Percentiles rank a stretch among this genome's conserved stretches.
These are phyloP conservation scores for Ceratocystis huliohia DNA, from an alignment of 2,329 filamentous ascomycete genomes.

Conservation along the genomic window DNA sequence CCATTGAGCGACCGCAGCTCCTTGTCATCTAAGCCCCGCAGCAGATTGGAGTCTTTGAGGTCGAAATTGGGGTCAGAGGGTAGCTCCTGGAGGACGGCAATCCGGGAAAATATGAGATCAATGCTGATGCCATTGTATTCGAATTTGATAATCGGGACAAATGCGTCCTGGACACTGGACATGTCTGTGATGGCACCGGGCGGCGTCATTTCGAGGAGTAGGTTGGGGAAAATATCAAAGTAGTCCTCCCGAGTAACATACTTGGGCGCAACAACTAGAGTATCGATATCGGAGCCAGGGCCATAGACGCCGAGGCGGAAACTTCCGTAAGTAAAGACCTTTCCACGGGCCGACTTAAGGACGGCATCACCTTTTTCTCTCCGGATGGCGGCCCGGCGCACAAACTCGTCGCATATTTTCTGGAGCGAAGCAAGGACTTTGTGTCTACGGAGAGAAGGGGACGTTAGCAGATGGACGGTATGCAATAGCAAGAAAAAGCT, in stretches of 20 bases:
- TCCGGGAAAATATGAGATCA: constrained; percentile 78
- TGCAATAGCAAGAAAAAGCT: too few species aligned
- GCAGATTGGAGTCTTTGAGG: constrained; percentile 68
- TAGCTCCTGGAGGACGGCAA: constrained; percentile 57
- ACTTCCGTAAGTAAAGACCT: constrained; percentile 92
- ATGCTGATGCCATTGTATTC: constrained; percentile 85
- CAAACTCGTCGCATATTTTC: constrained; percentile 71
- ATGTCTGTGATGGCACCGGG: constrained; percentile 72
- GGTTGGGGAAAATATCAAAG: constrained; percentile 73
- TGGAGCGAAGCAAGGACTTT: constrained; percentile 66
- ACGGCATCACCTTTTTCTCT: constrained; percentile 54
- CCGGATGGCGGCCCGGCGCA: constrained; percentile 56
- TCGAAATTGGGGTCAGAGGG: constrained; percentile 54
- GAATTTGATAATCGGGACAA: constrained; percentile 95
- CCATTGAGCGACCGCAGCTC: constrained; percentile 87
- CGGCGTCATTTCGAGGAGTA: constrained; percentile 64
- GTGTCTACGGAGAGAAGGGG: constrained; percentile 36
- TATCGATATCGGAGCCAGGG: constrained; percentile 95
- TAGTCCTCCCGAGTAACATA: constrained; percentile 84
- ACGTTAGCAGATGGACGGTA: not conserved
- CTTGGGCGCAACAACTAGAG: constrained; percentile 79
- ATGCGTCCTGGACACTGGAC: constrained; percentile 75
- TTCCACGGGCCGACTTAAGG: constrained; percentile 73
- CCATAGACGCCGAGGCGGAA: constrained; percentile 89
- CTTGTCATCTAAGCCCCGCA: constrained; percentile 74